phyloP scores from a whole-genome alignment of 78 protist genomes.

The Cavenderia fasciculata region DNA sequence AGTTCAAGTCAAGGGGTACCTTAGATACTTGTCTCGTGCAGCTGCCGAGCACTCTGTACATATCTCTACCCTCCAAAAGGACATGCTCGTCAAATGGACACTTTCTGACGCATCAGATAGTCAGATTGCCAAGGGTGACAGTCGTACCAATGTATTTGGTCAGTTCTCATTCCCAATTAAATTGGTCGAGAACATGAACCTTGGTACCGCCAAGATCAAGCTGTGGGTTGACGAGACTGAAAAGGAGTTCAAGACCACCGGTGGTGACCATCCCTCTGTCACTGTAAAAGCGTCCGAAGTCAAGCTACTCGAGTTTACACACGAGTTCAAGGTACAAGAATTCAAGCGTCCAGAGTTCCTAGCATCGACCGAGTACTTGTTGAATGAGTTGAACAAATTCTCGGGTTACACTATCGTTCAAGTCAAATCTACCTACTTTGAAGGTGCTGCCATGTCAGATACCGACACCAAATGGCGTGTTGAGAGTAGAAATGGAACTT shows the following conservation, averaged over 20 bases:
- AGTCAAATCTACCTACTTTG: conserved; percentile 57
- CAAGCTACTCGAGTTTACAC: background rate
- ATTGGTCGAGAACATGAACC: conserved; percentile 34
- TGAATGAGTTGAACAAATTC: conserved; percentile 17
- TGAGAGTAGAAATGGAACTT: background rate
- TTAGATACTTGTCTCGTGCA: conserved; percentile 28
- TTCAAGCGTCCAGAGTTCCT: conserved; percentile 67
- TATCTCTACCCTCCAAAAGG: background rate
- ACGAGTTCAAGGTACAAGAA: conserved; percentile 42
- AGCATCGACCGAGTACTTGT: conserved; percentile 19
- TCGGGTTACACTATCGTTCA: conserved; percentile 42
- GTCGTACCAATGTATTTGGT: conserved; percentile 17
- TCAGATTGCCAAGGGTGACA: conserved; percentile 28
- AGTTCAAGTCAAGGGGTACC: conserved; percentile 67
- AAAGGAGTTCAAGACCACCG: conserved; percentile 6
- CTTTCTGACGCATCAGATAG: background rate
- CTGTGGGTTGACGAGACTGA: conserved; percentile 38
- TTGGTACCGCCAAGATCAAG: conserved; percentile 10
- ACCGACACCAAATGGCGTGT: conserved; percentile 45
- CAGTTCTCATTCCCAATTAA: conserved; percentile 21
- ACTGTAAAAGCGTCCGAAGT: background rate
- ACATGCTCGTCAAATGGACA: background rate
- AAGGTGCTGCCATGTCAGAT: conserved; percentile 59
- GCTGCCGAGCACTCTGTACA: conserved; percentile 8
- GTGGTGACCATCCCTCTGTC: conserved; percentile 1